Evolutionary conservation across 371 early-diverging fungal genomes (phyloP).

Genomic region (Sporodiniella umbellata): DNA sequence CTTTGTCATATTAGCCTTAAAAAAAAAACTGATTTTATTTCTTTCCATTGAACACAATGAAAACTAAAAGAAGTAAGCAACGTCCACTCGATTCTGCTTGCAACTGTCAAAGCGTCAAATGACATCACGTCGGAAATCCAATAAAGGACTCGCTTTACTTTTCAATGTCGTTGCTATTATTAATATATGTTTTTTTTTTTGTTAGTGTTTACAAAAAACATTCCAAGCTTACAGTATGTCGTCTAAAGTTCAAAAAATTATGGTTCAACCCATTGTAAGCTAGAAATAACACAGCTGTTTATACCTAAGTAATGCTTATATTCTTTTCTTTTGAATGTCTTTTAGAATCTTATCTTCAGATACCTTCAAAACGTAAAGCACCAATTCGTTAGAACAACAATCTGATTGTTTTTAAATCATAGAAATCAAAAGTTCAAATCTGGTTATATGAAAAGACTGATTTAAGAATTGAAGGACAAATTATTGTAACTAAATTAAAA

Average conservation of each 20-base stretch:
- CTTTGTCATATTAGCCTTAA: too few species aligned
- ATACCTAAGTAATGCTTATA: too few species aligned
- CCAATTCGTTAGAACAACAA: too few species aligned
- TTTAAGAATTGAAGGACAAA: constrained; percentile 87
- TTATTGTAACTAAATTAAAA: constrained; percentile 58
- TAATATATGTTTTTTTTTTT: constrained; percentile 3
- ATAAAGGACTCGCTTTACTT: constrained; percentile 6
- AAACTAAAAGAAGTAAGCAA: too few species aligned
- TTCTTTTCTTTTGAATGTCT: too few species aligned
- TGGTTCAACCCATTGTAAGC: constrained; percentile 94
- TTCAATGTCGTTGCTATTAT: neutral
- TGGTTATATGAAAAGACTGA: constrained; percentile 91
- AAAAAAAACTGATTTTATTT: too few species aligned
- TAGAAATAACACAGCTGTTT: neutral
- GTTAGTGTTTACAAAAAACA: neutral
- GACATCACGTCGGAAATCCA: neutral
- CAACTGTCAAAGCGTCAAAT: too few species aligned
- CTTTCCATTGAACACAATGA: too few species aligned
- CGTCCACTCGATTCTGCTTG: too few species aligned
- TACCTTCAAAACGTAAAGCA: constrained; percentile 79
- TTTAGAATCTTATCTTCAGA: constrained; percentile 90
- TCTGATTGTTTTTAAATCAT: constrained; percentile 13
- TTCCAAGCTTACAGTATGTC: constrained; percentile 47
- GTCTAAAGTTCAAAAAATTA: constrained; percentile 88
- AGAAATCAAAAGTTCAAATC: constrained; percentile 88